Conservation (phyloP, 2,329 filamentous ascomycete genomes). For the Cordyceps sp. region DNA sequence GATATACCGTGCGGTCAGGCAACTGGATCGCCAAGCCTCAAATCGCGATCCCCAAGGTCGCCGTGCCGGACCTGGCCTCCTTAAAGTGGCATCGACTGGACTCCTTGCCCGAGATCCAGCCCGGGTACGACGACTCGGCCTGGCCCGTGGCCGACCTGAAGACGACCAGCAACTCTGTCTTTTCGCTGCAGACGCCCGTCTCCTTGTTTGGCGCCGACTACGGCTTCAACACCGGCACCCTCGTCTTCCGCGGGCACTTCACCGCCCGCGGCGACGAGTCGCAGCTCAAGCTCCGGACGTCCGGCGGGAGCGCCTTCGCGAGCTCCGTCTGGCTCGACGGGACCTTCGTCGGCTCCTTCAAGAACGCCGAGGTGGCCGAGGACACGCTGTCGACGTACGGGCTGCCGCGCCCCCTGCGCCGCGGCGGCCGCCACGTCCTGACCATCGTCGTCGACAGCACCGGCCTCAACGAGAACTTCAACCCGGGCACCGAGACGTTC, state of each 20-base stretch:
- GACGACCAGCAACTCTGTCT: conserved; percentile 42
- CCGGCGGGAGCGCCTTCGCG: conserved; percentile 53
- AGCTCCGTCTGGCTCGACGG: conserved; percentile 49
- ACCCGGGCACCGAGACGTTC: conserved; percentile 40
- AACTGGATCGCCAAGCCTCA: conserved; percentile 32
- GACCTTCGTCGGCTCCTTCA: conserved; percentile 46
- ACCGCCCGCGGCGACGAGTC: conserved; percentile 42
- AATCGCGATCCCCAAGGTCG: conserved; percentile 29
- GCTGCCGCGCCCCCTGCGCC: conserved; percentile 29
- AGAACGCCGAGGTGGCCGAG: conserved; percentile 31
- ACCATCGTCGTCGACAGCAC: conserved; percentile 60
- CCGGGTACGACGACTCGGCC: conserved; percentile 47
- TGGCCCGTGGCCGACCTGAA: conserved; percentile 46
- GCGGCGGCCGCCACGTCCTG: conserved; percentile 39
- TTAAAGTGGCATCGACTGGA: conserved; percentile 55
- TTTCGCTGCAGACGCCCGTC: conserved; percentile 41
- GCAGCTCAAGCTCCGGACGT: conserved; percentile 37
- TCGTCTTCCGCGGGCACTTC: conserved; percentile 58
- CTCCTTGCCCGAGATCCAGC: conserved; percentile 50
- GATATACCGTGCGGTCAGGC: conserved; percentile 21
- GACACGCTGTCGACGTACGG: conserved; percentile 39
- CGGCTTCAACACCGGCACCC: conserved; percentile 51
- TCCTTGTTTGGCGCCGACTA: conserved; percentile 58
- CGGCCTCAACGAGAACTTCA: conserved; percentile 51
- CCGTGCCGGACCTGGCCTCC: conserved; percentile 26